These are phyloP conservation scores for Aspergillus bertholletiae DNA, from an alignment of 495 filamentous ascomycete genomes.

Conservation along the genomic window DNA sequence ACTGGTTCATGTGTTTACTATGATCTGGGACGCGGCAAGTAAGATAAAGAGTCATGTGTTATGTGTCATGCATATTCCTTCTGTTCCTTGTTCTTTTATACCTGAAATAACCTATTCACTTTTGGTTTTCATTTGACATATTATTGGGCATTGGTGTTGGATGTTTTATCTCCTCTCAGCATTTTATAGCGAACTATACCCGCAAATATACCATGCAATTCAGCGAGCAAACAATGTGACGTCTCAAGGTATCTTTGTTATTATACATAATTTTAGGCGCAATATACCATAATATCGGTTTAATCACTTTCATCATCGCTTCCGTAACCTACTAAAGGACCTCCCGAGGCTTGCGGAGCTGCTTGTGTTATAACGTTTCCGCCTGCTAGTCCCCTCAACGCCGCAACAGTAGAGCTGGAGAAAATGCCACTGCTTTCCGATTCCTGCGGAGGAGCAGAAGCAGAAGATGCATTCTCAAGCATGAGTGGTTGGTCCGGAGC, in stretches of 20 bases:
- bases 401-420: constrained; percentile 73
- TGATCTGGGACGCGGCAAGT: constrained; percentile 49
- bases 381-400: constrained; percentile 54
- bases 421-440: constrained; percentile 62
- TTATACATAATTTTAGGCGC: constrained; percentile 28
- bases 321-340: constrained; percentile 82
- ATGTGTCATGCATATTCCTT: constrained; percentile 13
- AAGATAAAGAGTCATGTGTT: constrained; percentile 19
- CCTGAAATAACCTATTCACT: not conserved
- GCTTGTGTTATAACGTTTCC: constrained; percentile 33
- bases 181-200: constrained; percentile 33
- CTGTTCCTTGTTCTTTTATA: not conserved
- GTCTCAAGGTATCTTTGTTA: constrained; percentile 37
- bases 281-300: constrained; percentile 11
- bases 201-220: constrained; percentile 13
- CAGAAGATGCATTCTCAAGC: constrained; percentile 34
- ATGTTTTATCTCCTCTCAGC: constrained; percentile 23
- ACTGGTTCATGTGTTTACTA: constrained; percentile 75
- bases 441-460: constrained; percentile 12
- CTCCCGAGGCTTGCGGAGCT: constrained; percentile 34
- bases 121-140: constrained; percentile 6
- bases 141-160: constrained; percentile 2
- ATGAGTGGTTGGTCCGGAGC: constrained; percentile 40
- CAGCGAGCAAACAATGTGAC: constrained; percentile 8
- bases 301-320: constrained; percentile 80